Evolutionary conservation across 495 filamentous ascomycete species (phyloP).

Genomic region (Hyaloscypha finlandica): DNA sequence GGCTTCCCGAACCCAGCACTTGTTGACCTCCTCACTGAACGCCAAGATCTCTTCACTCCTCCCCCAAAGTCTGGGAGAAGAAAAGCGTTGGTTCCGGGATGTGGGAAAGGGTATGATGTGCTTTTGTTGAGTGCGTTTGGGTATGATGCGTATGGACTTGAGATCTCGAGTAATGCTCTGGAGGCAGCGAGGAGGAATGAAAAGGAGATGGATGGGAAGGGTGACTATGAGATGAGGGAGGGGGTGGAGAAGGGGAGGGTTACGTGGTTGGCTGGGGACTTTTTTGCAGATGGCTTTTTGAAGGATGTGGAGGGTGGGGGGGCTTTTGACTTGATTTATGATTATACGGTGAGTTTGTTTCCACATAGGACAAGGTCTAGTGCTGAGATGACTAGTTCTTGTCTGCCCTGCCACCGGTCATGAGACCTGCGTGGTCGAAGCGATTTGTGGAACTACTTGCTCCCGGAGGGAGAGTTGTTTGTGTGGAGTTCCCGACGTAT

Average conservation of each 20-base stretch:
- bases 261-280: conserved; percentile 67
- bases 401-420: conserved; percentile 66
- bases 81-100: conserved; percentile 66
- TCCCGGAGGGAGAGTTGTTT: conserved; percentile 64
- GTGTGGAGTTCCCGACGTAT: conserved; percentile 77
- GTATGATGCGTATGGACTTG: conserved; percentile 74
- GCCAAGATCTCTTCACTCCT: conserved; percentile 46
- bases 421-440: conserved; percentile 70
- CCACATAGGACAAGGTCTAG: conserved; percentile 7
- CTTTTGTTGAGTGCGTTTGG: conserved; percentile 69
- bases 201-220: conserved; percentile 37
- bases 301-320: conserved; percentile 46
- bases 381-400: conserved; percentile 62
- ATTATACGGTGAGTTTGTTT: conserved; percentile 67
- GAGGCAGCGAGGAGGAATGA: conserved; percentile 53
- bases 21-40: conserved; percentile 54
- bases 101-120: conserved; percentile 76
- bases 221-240: conserved; percentile 37
- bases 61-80: conserved; percentile 11
- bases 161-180: conserved; percentile 60
- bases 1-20: conserved; percentile 67
- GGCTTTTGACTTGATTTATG: conserved; percentile 77
- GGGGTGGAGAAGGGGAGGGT: conserved; percentile 52
- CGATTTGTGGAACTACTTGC: conserved; percentile 65
- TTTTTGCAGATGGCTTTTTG: conserved; percentile 68